Conservation (phyloP, 768 basidiomycete genomes). For the Sarcodon sp. region DNA sequence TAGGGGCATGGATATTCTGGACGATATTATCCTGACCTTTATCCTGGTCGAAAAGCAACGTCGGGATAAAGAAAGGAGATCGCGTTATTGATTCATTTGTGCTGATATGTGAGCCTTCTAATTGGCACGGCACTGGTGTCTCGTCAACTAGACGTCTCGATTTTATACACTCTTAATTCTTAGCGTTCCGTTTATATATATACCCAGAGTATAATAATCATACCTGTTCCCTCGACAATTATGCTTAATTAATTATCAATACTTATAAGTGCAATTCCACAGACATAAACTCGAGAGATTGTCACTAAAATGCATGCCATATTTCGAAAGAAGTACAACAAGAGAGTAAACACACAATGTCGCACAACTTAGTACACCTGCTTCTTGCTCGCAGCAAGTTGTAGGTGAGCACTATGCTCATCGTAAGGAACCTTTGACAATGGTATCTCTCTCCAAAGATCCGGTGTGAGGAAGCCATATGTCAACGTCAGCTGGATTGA, state of each 20-base stretch:
- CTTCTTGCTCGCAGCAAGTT: constrained; percentile 72
- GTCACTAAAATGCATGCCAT: too few relatives aligned
- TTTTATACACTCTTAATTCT: too few relatives aligned
- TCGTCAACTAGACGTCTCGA: too few relatives aligned
- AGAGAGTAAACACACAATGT: not conserved
- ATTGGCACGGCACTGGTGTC: too few relatives aligned
- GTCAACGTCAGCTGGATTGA: constrained; percentile 81
- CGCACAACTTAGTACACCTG: constrained; percentile 26
- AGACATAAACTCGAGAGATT: too few relatives aligned
- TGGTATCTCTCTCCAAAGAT: constrained; percentile 93
- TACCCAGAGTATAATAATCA: too few relatives aligned
- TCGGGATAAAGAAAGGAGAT: not conserved
- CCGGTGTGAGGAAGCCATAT: constrained; percentile 96
- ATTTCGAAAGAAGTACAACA: not conserved
- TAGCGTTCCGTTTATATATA: too few relatives aligned
- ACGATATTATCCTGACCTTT: not conserved
- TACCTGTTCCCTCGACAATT: too few relatives aligned
- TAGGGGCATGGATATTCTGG: not conserved
- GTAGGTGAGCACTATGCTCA: constrained; percentile 89
- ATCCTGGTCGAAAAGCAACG: not conserved
- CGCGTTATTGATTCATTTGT: too few relatives aligned
- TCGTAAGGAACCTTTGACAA: constrained; percentile 86
- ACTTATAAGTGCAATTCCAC: too few relatives aligned
- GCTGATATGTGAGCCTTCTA: too few relatives aligned
- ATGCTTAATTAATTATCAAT: too few relatives aligned